These are phyloP conservation scores for Auriscalpium microsporum DNA, from an alignment of 768 basidiomycete species.

Conservation along the genomic window DNA sequence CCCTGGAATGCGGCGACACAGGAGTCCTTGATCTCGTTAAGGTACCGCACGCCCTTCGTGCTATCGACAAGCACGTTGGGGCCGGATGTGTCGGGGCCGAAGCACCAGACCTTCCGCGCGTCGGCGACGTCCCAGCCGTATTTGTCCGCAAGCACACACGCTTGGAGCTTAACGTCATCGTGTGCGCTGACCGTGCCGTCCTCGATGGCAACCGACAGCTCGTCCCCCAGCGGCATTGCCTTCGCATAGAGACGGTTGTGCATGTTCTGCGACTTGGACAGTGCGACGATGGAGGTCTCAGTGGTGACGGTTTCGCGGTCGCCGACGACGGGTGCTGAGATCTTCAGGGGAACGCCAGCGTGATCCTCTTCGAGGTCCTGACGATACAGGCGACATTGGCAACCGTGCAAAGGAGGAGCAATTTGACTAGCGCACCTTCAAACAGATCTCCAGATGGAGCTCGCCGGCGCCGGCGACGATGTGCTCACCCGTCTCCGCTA, in stretches of 20 bases:
- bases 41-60: slow-evolving; percentile 98
- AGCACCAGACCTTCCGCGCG: slow-evolving; percentile 99
- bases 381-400: neutral
- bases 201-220: slow-evolving; percentile 90
- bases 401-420: neutral
- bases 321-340: slow-evolving; percentile 94
- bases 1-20: slow-evolving; percentile 99
- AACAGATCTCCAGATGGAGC: slow-evolving; percentile 97
- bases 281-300: slow-evolving; percentile 90
- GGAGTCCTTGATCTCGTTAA: slow-evolving; percentile 99
- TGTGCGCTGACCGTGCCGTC: slow-evolving; percentile 74
- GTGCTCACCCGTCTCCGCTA: slow-evolving; percentile 88
- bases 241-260: slow-evolving; percentile 97
- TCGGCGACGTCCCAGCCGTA: slow-evolving; percentile 99
- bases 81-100: slow-evolving; percentile 97
- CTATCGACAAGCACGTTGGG: slow-evolving; percentile 96
- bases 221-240: slow-evolving; percentile 90
- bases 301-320: slow-evolving; percentile 97
- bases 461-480: slow-evolving; percentile 99
- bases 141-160: slow-evolving; percentile 92
- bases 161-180: slow-evolving; percentile 97
- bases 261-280: slow-evolving; percentile 99
- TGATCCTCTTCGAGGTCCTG: slow-evolving; percentile 99
- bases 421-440: slow-evolving; percentile 55
- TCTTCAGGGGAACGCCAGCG: slow-evolving; percentile 97